phyloP scores from a whole-genome alignment of 73 alveolate species.

The Stentor coeruleus region DNA sequence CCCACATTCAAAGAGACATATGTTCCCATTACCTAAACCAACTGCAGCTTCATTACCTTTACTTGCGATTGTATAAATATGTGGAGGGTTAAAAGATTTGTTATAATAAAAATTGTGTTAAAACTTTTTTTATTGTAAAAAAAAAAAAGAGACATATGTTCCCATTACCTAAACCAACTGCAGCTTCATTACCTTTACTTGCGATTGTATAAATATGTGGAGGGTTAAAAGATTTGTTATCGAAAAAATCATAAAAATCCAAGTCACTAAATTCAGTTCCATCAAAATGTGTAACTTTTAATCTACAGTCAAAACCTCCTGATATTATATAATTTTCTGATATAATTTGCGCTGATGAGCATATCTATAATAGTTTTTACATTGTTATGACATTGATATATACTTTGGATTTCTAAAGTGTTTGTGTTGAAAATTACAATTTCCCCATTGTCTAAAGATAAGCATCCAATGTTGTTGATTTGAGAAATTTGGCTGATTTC shows the following conservation, averaged over 20 bases:
- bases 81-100: constrained; percentile 1
- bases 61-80: not conserved
- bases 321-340: not conserved
- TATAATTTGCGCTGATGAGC: no score
- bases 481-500: not conserved
- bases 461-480: not conserved
- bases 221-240: no score
- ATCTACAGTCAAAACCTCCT: constrained; percentile 21
- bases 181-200: not conserved
- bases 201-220: constrained; percentile 9
- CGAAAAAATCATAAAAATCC: not conserved
- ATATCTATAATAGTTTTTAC: no score
- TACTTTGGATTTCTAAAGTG: not conserved
- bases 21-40: constrained; percentile 3
- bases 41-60: not conserved
- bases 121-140: no score
- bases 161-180: constrained; percentile 3
- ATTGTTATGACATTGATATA: not conserved
- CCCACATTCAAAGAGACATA: not conserved
- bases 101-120: no score
- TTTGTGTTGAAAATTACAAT: not conserved
- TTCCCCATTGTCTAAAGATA: not conserved
- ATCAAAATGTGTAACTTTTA: not conserved
- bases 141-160: not conserved
- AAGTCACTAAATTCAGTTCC: not conserved